Percentiles rank a stretch among this genome's conserved stretches.
These are phyloP conservation scores for Fomitopsis serialis DNA, from an alignment of 768 basidiomycete species.

Conservation along the genomic window DNA sequence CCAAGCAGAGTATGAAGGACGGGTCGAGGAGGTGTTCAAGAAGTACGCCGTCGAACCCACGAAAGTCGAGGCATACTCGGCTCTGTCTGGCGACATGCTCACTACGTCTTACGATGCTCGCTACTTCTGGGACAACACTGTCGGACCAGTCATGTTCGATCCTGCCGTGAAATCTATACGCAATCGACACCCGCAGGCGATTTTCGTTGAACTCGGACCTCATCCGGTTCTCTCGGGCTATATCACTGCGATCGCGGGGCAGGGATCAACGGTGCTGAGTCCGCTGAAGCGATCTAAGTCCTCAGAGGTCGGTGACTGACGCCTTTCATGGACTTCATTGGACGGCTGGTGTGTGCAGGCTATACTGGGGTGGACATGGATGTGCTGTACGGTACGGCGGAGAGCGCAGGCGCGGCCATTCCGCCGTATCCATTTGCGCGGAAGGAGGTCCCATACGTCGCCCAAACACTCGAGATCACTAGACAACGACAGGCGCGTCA, in stretches of 20 bases:
- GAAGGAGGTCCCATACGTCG: constrained; percentile 19
- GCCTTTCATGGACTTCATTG: constrained; percentile 22
- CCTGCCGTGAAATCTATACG: constrained; percentile 19
- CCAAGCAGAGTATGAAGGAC: constrained; percentile 19
- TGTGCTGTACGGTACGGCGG: constrained; percentile 19
- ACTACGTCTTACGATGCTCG: constrained; percentile 23
- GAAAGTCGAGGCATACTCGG: constrained; percentile 30
- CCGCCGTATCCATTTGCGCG: constrained; percentile 27
- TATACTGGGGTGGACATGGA: constrained; percentile 28
- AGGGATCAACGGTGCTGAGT: constrained; percentile 16
- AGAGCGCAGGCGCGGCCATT: background rate
- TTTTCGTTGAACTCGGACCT: constrained; percentile 33
- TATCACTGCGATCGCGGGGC: constrained; percentile 18
- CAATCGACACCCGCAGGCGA: constrained; percentile 16
- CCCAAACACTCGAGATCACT: constrained; percentile 6
- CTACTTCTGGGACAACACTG: constrained; percentile 37
- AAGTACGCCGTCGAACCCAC: constrained; percentile 27
- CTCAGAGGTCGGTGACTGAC: constrained; percentile 7
- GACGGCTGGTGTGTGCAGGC: constrained; percentile 24
- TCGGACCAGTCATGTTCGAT: constrained; percentile 32
- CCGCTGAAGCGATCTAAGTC: constrained; percentile 24
- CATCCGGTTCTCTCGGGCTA: constrained; percentile 35
- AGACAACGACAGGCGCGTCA: constrained; percentile 20
- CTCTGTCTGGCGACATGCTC: constrained; percentile 24
- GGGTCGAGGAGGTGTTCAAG: constrained; percentile 28